A percentile compares a stretch with the other conserved stretches of the same genome.
phyloP scores from a whole-genome alignment of 1,284 basidiomycete genomes.

The Cryptococcus neoformans region DNA sequence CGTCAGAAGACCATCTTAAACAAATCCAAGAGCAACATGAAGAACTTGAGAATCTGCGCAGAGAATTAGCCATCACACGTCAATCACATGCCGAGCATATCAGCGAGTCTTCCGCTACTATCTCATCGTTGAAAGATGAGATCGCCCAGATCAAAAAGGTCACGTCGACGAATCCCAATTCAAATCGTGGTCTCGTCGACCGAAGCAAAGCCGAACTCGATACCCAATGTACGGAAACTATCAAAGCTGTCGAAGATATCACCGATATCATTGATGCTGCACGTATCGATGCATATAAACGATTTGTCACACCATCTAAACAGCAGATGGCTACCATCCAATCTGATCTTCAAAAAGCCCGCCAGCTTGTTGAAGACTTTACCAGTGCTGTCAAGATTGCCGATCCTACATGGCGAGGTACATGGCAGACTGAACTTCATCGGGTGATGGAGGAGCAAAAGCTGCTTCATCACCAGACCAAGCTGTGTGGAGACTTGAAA shows the following conservation, averaged over 20 bases:
- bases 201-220: slow-evolving; percentile 90
- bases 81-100: slow-evolving; percentile 94
- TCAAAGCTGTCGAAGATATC: slow-evolving; percentile 91
- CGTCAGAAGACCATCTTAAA: slow-evolving; percentile 4
- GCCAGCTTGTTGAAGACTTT: slow-evolving; percentile 70
- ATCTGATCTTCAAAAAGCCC: slow-evolving; percentile 69
- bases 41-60: slow-evolving; percentile 86
- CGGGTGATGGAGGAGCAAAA: slow-evolving; percentile 98
- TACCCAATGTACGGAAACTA: slow-evolving; percentile 76
- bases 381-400: slow-evolving; percentile 82
- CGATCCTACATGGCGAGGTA: slow-evolving; percentile 98
- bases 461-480: slow-evolving; percentile 86
- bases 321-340: slow-evolving; percentile 68
- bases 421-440: slow-evolving; percentile 94
- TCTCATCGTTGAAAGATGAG: slow-evolving; percentile 72
- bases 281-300: slow-evolving; percentile 86
- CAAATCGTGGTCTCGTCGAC: slow-evolving; percentile 83
- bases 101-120: slow-evolving; percentile 80
- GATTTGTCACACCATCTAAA: slow-evolving; percentile 80
- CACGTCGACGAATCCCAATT: slow-evolving; percentile 76
- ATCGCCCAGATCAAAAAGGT: slow-evolving; percentile 82
- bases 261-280: slow-evolving; percentile 89
- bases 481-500: slow-evolving; percentile 79
- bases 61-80: slow-evolving; percentile 88
- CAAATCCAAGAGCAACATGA: slow-evolving; percentile 91